phyloP scores from a whole-genome alignment of 2,329 filamentous ascomycete genomes.

The Cadophora gregata region DNA sequence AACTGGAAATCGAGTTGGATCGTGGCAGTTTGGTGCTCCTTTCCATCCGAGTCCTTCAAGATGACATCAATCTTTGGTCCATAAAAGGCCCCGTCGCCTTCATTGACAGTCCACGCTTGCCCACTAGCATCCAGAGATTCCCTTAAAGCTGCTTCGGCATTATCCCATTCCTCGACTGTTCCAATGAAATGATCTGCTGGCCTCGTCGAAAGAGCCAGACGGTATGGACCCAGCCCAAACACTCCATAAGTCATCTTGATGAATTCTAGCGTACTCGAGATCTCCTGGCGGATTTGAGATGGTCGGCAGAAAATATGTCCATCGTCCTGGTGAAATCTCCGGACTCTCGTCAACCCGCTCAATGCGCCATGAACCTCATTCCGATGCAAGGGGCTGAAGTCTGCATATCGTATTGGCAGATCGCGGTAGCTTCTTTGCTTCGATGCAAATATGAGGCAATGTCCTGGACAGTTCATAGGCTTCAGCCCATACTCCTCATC shows the following conservation, averaged over 20 bases:
- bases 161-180: conserved; percentile 70
- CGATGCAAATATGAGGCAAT: conserved; percentile 82
- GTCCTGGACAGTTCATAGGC: conserved; percentile 92
- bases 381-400: conserved; percentile 85
- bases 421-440: conserved; percentile 78
- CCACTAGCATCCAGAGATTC: conserved; percentile 67
- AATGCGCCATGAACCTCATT: conserved; percentile 85
- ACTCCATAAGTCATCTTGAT: conserved; percentile 74
- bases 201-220: conserved; percentile 78
- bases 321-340: conserved; percentile 89
- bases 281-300: conserved; percentile 76
- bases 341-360: conserved; percentile 81
- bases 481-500: conserved; percentile 82
- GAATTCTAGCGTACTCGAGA: conserved; percentile 75
- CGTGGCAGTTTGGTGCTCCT: conserved; percentile 87
- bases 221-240: conserved; percentile 74
- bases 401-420: conserved; percentile 81
- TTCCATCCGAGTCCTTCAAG: conserved; percentile 78
- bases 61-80: conserved; percentile 92
- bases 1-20: conserved; percentile 91
- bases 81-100: conserved; percentile 88
- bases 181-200: conserved; percentile 81
- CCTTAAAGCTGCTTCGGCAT: conserved; percentile 70
- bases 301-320: conserved; percentile 89
- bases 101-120: conserved; percentile 74